Conservation (phyloP, 2,329 filamentous ascomycete species). For the Claviceps lovelessii region DNA sequence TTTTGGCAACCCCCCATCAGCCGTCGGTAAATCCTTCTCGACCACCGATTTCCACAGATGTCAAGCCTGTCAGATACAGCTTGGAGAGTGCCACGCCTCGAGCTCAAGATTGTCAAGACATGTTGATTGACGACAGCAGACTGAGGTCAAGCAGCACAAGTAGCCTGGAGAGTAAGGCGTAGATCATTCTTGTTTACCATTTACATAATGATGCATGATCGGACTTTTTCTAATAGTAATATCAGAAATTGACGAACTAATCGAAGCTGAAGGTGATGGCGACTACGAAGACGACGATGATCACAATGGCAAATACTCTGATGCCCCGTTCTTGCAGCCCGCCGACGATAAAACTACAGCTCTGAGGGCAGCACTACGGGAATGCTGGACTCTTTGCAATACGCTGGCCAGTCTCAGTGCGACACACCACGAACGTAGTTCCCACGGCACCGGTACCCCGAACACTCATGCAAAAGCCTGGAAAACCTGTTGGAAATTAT, state of each 20-base stretch:
- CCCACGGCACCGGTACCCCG: constrained; percentile 58
- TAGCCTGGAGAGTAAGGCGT: constrained; percentile 57
- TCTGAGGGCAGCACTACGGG: constrained; percentile 61
- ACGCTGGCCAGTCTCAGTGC: constrained; percentile 75
- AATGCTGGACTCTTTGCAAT: constrained; percentile 92
- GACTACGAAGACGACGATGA: too few species aligned
- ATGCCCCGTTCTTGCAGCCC: constrained; percentile 24
- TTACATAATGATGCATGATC: not conserved
- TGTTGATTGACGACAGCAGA: constrained; percentile 41
- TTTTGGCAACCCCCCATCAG: not conserved
- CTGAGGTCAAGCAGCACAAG: constrained; percentile 53
- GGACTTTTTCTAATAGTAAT: not conserved
- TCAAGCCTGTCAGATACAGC: constrained; percentile 52
- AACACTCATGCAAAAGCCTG: constrained; percentile 77
- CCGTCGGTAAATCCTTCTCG: constrained; percentile 32
- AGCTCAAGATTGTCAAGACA: constrained; percentile 69
- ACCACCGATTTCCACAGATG: constrained; percentile 60
- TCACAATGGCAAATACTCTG: constrained; percentile 27
- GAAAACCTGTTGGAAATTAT: constrained; percentile 89
- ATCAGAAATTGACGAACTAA: constrained; percentile 41
- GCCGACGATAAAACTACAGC: constrained; percentile 50
- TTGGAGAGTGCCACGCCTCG: constrained; percentile 61
- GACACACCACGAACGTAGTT: constrained; percentile 65
- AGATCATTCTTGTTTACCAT: not conserved
- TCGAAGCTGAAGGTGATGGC: constrained; percentile 38